These are phyloP conservation scores for Helianthus tuberosus DNA, from an alignment of 129 eudicot species.

Conservation along the genomic window DNA sequence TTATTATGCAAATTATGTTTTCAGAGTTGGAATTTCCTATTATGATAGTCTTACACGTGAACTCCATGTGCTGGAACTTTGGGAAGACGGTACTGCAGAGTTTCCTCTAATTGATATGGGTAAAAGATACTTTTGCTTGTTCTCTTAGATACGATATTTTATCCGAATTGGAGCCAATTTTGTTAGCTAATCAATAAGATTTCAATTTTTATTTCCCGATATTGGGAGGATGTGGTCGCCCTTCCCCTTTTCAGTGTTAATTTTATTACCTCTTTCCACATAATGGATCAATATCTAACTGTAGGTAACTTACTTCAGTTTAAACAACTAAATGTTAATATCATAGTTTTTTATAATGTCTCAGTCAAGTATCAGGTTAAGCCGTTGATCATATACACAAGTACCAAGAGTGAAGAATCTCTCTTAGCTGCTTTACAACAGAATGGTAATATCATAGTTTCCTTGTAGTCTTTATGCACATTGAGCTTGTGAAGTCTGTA, in stretches of 20 bases:
- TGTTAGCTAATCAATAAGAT: no score
- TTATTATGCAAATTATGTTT: constrained; percentile 18
- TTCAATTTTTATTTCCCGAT: not conserved
- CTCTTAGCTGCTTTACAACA: constrained; percentile 79
- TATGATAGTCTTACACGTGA: constrained; percentile 82
- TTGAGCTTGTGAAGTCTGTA: constrained; percentile 3
- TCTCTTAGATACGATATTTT: constrained; percentile 9
- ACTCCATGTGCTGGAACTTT: constrained; percentile 86
- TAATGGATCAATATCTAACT: not conserved
- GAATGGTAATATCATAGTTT: constrained; percentile 47
- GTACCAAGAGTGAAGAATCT: constrained; percentile 84
- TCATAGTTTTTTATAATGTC: constrained; percentile 16
- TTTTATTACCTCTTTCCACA: not conserved
- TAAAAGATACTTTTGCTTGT: constrained; percentile 30
- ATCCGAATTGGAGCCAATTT: not conserved
- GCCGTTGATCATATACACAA: constrained; percentile 83
- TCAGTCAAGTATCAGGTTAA: constrained; percentile 93
- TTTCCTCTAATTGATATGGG: constrained; percentile 84
- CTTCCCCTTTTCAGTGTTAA: not conserved
- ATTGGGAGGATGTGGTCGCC: constrained; percentile 6
- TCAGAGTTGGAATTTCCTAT: constrained; percentile 92
- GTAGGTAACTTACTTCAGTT: constrained; percentile 9
- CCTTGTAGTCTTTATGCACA: constrained; percentile 28
- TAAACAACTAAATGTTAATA: constrained; percentile 14
- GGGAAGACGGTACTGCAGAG: constrained; percentile 78